These are phyloP conservation scores for Didymella lethalis DNA, from an alignment of 2,329 filamentous ascomycete species.

Conservation along the genomic window DNA sequence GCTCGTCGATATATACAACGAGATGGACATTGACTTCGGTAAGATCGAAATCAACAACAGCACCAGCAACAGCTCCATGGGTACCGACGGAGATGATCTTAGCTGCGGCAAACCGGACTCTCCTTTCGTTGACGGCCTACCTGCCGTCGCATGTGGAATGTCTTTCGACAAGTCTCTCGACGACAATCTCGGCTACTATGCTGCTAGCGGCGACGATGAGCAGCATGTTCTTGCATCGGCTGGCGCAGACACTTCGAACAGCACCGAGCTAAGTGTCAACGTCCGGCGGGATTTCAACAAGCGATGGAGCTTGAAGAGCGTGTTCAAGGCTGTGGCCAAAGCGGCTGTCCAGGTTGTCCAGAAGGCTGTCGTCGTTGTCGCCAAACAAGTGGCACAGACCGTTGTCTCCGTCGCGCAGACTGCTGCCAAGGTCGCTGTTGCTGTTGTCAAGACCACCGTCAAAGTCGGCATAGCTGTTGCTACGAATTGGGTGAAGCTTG, in stretches of 20 bases:
- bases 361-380: conserved; percentile 9
- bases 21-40: conserved; percentile 21
- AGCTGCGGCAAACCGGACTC: conserved; percentile 18
- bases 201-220: conserved; percentile 13
- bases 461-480: conserved; percentile 14
- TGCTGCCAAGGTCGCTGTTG: conserved; percentile 13
- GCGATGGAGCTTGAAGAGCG: conserved; percentile 13
- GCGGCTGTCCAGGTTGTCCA: conserved; percentile 6
- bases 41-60: conserved; percentile 16
- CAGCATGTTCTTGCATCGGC: conserved; percentile 14
- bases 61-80: conserved; percentile 9
- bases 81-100: neutral
- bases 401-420: conserved; percentile 13
- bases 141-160: conserved; percentile 15
- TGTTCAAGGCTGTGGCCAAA: conserved; percentile 2
- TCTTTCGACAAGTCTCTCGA: conserved; percentile 17
- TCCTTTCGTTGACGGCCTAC: conserved; percentile 15
- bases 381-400: conserved; percentile 7
- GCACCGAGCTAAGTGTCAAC: neutral
- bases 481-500: conserved; percentile 10
- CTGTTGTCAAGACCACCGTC: conserved; percentile 14
- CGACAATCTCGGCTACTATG: conserved; percentile 14
- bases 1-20: conserved; percentile 14
- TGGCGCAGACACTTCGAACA: conserved; percentile 3
- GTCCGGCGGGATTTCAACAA: conserved; percentile 11